A percentile compares a stretch with the other conserved stretches of the same genome.
These are phyloP conservation scores for Lanmaoa rubissima DNA, from an alignment of 768 basidiomycete species.

Conservation along the genomic window DNA sequence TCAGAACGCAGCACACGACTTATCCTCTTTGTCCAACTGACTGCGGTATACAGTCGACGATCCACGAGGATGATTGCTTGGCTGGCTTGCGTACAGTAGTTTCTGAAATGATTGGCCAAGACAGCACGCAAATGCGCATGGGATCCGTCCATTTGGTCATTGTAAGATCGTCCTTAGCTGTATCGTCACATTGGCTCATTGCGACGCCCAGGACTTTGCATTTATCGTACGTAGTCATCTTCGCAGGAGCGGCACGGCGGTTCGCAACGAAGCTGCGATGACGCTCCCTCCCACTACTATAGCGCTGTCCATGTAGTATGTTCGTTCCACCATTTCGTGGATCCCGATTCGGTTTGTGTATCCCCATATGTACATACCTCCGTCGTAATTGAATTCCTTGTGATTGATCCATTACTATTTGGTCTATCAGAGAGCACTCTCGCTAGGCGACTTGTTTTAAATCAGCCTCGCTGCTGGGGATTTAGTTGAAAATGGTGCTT, in stretches of 20 bases:
- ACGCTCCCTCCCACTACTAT: neutral
- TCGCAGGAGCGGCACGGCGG: neutral
- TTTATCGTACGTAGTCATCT: constrained; percentile 14
- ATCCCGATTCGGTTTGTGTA: constrained; percentile 9
- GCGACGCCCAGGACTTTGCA: constrained; percentile 22
- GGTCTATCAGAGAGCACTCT: neutral
- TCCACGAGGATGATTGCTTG: constrained; percentile 22
- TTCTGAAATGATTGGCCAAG: constrained; percentile 20
- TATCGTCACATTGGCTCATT: constrained; percentile 1
- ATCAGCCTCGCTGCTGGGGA: constrained; percentile 1
- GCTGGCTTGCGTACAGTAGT: constrained; percentile 18
- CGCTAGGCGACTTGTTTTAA: constrained; percentile 5
- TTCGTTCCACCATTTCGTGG: neutral
- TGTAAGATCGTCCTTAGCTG: constrained; percentile 7
- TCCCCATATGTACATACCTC: constrained; percentile 6
- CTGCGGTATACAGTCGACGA: constrained; percentile 1
- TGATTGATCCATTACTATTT: constrained; percentile 1
- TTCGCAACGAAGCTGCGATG: neutral
- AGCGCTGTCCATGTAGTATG: neutral
- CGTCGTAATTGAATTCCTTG: constrained; percentile 11
- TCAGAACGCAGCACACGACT: constrained; percentile 1
- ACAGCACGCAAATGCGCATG: constrained; percentile 7
- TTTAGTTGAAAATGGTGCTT: neutral
- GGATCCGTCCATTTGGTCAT: constrained; percentile 22
- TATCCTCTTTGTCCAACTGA: constrained; percentile 6